These are phyloP conservation scores for Pseudocercospora crystallina DNA, from an alignment of 2,329 filamentous ascomycete species.

Conservation along the genomic window DNA sequence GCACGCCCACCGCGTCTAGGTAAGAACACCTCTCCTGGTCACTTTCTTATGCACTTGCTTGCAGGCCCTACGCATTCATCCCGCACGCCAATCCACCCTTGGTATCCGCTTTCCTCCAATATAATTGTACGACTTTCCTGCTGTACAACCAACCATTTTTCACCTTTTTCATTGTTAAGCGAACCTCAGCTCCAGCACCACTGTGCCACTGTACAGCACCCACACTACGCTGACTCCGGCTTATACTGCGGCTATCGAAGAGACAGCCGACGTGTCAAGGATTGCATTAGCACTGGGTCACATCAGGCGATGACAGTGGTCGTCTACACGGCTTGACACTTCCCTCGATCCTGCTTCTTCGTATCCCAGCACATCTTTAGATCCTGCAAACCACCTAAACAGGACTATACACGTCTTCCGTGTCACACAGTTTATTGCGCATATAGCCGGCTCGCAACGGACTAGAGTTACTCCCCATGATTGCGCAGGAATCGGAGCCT, in stretches of 20 bases:
- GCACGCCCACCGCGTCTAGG: conserved; percentile 14
- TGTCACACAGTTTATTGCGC: conserved; percentile 20
- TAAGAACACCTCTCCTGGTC: conserved; percentile 14
- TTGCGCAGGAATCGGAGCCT: conserved; percentile 13
- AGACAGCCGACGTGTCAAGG: conserved; percentile 13
- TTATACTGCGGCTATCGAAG: conserved; percentile 15
- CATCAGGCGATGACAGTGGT: conserved; percentile 9
- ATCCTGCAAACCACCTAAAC: conserved; percentile 22
- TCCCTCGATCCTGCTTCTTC: conserved; percentile 12
- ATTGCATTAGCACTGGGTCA: conserved; percentile 8
- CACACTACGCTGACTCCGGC: conserved; percentile 15
- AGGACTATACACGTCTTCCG: conserved; percentile 14
- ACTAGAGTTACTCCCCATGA: conserved; percentile 12
- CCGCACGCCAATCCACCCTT: conserved; percentile 18
- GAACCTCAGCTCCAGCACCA: conserved; percentile 15
- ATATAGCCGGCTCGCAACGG: conserved; percentile 20
- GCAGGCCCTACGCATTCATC: conserved; percentile 16
- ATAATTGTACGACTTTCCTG: conserved; percentile 32
- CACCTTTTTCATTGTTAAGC: conserved; percentile 25
- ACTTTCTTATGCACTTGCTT: conserved; percentile 21
- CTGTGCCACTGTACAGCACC: conserved; percentile 18
- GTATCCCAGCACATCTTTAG: conserved; percentile 7
- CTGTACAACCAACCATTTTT: conserved; percentile 33
- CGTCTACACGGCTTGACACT: conserved; percentile 12
- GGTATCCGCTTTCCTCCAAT: conserved; percentile 23